Conservation (phyloP, 208 protist species). For the Blastocrithidia nonstop region DNA sequence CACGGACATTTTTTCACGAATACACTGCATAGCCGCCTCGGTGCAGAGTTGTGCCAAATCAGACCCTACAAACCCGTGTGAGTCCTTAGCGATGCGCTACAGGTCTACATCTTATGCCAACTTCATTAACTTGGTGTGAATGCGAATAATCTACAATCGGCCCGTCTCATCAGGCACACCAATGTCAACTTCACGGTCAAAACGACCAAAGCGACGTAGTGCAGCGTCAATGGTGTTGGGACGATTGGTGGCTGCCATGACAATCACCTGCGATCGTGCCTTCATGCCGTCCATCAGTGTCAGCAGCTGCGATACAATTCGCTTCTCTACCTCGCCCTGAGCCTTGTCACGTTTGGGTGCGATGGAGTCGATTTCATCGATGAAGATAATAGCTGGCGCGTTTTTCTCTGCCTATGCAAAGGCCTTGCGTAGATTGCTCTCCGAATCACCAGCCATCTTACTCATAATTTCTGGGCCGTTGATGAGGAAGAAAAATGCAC, state of each 20-base stretch:
- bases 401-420: slow-evolving; percentile 99
- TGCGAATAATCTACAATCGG: slow-evolving; percentile 97
- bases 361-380: slow-evolving; percentile 99
- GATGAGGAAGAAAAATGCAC: slow-evolving; percentile 99
- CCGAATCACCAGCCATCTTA: slow-evolving; percentile 99
- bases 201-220: slow-evolving; percentile 99
- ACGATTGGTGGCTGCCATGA: slow-evolving; percentile 99
- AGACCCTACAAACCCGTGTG: slow-evolving; percentile 98
- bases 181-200: slow-evolving; percentile 99
- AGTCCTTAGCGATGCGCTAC: slow-evolving; percentile 92
- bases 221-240: slow-evolving; percentile 99
- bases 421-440: slow-evolving; percentile 98
- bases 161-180: slow-evolving; percentile 99
- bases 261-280: slow-evolving; percentile 95
- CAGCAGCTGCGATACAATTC: slow-evolving; percentile 99
- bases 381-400: slow-evolving; percentile 99
- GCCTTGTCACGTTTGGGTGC: slow-evolving; percentile 99
- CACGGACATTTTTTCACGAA: slow-evolving; percentile 99
- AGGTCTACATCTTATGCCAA: slow-evolving; percentile 96
- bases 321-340: slow-evolving; percentile 99
- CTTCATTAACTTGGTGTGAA: slow-evolving; percentile 99
- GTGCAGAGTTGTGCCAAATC: slow-evolving; percentile 98
- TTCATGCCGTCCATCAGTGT: slow-evolving; percentile 99
- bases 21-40: slow-evolving; percentile 99
- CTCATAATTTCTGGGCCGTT: slow-evolving; percentile 99